Conservation (phyloP, 805 yeast genomes). For the Yarrowia sp. region DNA sequence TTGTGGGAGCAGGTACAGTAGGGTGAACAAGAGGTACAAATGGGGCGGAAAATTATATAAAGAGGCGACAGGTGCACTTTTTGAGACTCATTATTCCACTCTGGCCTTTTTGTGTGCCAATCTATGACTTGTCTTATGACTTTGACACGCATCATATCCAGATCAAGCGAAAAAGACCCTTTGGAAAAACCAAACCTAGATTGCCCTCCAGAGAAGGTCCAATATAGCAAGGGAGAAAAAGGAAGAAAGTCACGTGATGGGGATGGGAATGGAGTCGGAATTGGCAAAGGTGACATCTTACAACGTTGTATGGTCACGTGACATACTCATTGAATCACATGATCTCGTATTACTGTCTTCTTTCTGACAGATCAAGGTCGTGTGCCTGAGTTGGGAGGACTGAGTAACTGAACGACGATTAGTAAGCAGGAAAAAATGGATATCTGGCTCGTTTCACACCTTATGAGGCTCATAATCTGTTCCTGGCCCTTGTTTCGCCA, state of each 20-base stretch:
- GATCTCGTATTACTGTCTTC: too few relatives aligned
- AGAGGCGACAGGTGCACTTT: not conserved
- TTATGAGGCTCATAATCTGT: too few relatives aligned
- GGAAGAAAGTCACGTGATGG: not conserved
- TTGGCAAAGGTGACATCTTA: too few relatives aligned
- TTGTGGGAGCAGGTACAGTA: slow-evolving; percentile 3
- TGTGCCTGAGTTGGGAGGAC: not conserved
- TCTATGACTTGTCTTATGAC: too few relatives aligned
- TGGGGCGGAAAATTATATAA: not conserved
- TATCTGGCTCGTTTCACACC: too few relatives aligned
- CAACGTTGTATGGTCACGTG: not conserved
- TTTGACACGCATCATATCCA: not conserved
- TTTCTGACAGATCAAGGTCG: not conserved
- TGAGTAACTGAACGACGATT: too few relatives aligned
- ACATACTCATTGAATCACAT: not conserved
- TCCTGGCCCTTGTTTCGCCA: too few relatives aligned
- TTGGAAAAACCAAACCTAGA: slow-evolving; percentile 1
- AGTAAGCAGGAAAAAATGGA: too few relatives aligned
- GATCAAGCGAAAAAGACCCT: slow-evolving; percentile 14
- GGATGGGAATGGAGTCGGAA: too few relatives aligned
- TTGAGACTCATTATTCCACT: not conserved
- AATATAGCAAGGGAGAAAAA: not conserved
- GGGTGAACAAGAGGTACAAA: not conserved
- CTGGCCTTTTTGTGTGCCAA: too few relatives aligned
- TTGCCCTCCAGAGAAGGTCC: not conserved